phyloP scores from a whole-genome alignment of 768 basidiomycete species.

The Leccinum rimulosum region DNA sequence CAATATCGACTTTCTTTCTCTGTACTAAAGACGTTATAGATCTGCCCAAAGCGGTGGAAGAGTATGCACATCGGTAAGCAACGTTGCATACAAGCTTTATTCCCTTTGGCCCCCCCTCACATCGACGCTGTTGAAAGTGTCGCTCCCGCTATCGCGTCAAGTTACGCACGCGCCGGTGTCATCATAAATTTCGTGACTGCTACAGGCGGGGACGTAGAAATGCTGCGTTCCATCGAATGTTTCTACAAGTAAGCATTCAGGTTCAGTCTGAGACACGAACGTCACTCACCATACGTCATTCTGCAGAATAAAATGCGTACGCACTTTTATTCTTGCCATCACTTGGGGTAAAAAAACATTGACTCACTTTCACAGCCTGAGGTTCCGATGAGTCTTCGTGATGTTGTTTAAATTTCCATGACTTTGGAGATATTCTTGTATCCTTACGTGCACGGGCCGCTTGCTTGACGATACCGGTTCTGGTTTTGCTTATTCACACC shows the following conservation, averaged over 20 bases:
- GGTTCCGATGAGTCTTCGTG: slow-evolving; percentile 87
- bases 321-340: slow-evolving; percentile 27
- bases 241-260: slow-evolving; percentile 78
- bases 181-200: slow-evolving; percentile 97
- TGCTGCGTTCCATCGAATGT: slow-evolving; percentile 97
- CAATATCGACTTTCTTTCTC: background rate
- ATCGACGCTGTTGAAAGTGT: slow-evolving; percentile 47
- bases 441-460: slow-evolving; percentile 64
- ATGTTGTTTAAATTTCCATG: slow-evolving; percentile 65
- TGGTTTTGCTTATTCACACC: slow-evolving; percentile 36
- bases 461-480: slow-evolving; percentile 31
- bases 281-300: slow-evolving; percentile 14
- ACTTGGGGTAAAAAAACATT: slow-evolving; percentile 16
- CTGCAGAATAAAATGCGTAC: slow-evolving; percentile 82
- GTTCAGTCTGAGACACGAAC: background rate
- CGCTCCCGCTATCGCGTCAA: slow-evolving; percentile 81
- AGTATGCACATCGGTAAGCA: slow-evolving; percentile 88
- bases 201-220: slow-evolving; percentile 96
- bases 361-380: slow-evolving; percentile 58
- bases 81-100: background rate
- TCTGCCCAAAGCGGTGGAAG: slow-evolving; percentile 92
- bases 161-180: slow-evolving; percentile 84
- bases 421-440: slow-evolving; percentile 62
- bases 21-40: slow-evolving; percentile 43
- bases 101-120: slow-evolving; percentile 4